Base-by-base conservation (phyloP, 495 filamentous ascomycete genomes). In the Penicillium silybi region DNA sequence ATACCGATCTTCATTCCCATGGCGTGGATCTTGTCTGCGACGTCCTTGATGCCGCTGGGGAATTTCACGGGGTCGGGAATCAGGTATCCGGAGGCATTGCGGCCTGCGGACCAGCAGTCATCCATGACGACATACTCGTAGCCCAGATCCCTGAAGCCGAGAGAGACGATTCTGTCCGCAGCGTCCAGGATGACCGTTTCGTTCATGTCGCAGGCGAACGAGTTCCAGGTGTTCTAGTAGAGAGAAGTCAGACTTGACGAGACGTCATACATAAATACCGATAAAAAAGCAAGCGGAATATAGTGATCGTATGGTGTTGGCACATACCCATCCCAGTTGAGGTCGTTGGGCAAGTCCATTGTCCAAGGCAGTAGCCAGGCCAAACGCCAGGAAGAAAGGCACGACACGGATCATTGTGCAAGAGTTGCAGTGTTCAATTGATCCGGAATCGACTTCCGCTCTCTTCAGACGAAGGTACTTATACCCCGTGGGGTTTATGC, bases 61-160 rank as follows among this genome's bases (percentile, higher is more conserved):
- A 65, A 67, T 49, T 76, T 79, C 6, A 53, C 59, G 13, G 55
- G 44, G 50, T 80, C 67, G 10, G 69, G 60, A n/a, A 67, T 56
- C 0, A 80, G 57, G 26, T 66, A 66, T 9, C 72, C 71, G 22
- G 65, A 75, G 0, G 56, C 46, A 26, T 59, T 57, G 13, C 76
- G 65, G 27, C 77, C 77, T 37, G 56, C 54, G 9, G 73, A 77
- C 64, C 64, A 67, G 52, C 64, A 81, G 61, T 83, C 80, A 54
- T 83, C 80, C 3, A 84, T 54, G 7, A 79, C 72, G 27, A 84
- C 67, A 58, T 82, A 81, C 6, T 81, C 63, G 57, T 84, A 84
- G 7, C 80, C 80, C 1, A 77, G 59, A 59, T 81, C 80, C 42
- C 65, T 61, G 15, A 83, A 64, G 11, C 80, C 79, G 25, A 67